These are phyloP conservation scores for Quercus robur DNA, from an alignment of 306 rosid genomes.

Conservation along the genomic window DNA sequence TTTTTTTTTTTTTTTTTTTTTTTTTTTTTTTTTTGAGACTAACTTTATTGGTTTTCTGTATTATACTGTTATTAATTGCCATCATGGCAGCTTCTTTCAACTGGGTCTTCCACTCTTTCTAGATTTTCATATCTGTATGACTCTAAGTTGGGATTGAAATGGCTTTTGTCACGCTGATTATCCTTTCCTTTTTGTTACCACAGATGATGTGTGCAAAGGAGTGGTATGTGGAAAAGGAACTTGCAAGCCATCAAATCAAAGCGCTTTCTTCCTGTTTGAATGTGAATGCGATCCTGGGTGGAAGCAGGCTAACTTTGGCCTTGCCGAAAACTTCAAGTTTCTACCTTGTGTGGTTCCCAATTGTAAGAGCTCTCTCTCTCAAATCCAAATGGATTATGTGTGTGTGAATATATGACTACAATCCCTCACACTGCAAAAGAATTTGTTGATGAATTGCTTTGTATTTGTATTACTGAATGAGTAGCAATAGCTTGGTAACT, in stretches of 20 bases:
- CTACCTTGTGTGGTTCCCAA: too few species aligned
- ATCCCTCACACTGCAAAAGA: background rate
- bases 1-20: background rate
- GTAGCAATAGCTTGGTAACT: background rate
- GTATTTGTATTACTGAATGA: background rate
- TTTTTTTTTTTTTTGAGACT: too few species aligned
- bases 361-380: background rate
- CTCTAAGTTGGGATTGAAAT: background rate
- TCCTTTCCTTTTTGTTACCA: background rate
- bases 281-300: constrained; percentile 80
- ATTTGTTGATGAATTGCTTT: background rate
- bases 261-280: constrained; percentile 43
- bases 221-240: constrained; percentile 77
- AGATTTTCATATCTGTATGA: background rate
- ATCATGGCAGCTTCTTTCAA: background rate
- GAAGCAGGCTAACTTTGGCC: constrained; percentile 15
- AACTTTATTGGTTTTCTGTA: background rate
- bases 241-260: constrained; percentile 59
- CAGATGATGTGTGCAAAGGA: constrained; percentile 48
- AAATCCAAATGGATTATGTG: background rate
- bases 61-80: background rate
- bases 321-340: too few species aligned
- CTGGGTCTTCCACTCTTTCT: constrained; percentile 6
- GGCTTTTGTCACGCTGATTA: background rate
- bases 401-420: background rate